Evolutionary conservation across 352 stramenopile species (phyloP), one percentile per base, ranked within the genome.

Genomic region (Globisporangium takayamanum): DNA sequence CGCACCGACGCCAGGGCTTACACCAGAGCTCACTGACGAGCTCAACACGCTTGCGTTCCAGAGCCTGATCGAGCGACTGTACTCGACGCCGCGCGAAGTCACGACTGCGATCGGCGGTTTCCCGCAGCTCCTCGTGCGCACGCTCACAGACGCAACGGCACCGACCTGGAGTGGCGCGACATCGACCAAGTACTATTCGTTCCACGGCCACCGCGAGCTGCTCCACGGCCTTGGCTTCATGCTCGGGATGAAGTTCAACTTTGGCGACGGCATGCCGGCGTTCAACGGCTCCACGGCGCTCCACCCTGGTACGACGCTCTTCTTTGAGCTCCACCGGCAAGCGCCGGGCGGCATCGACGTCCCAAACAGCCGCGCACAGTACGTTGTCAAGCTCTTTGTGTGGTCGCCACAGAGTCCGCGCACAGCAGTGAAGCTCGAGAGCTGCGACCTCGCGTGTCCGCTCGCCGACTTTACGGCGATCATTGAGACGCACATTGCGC

Each of bases 161-260:
- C 61, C 67, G 1, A 67, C 53, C 45, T 69, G 66, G 28, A 67
- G 72, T 37, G 60, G 63, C 0, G 57, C 71, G 15, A 57, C 64
- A 20, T 60, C 67, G 7, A 80, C 71, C 56, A 92, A 88, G 64
- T 92, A 89, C 67, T 74, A 80, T 44, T 90, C 80, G 30, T 92
- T 86, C 59, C 83, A 93, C 60, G 74, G 83, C 45, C 83, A 93
- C 50, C 80, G 83, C 47, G 83, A 93, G 58, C 71, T 93, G 22
- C 78, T 93, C 51, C 80, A 92, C 50, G 83, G 80, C 1, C 60
- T 93, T 18, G 83, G 83, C 6, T 86, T 86, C 54, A 83, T 93
- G 75, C 70, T 93, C 57, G 83, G 83, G 48, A 84, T 86, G 76
- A 82, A 84, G 37, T 90, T 87, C 58, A 72, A 92, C 56, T 92